Evolutionary conservation across 106 monocot species (phyloP).

Genomic region (Acorus calamus): DNA sequence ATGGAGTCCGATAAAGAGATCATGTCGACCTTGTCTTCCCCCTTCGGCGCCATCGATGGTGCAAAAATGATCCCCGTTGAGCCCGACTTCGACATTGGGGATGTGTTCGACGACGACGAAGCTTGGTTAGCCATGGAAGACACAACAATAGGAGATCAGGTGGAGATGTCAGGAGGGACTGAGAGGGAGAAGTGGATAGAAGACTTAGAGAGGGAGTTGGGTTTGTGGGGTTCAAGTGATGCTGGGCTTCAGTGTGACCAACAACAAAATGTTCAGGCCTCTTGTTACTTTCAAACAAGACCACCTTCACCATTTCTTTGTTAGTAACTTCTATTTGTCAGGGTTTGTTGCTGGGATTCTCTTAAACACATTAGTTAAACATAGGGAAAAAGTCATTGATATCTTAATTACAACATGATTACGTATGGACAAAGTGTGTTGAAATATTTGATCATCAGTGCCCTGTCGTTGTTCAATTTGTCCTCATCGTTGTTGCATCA

Average conservation of each 20-base stretch:
- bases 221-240: conserved; percentile 17
- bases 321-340: no score
- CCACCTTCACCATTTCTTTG: not conserved
- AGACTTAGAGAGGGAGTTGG: conserved; percentile 56
- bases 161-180: not conserved
- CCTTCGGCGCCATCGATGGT: no score
- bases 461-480: no score
- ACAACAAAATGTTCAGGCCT: conserved; percentile 4
- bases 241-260: not conserved
- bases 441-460: no score
- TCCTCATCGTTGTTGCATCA: no score
- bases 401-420: no score
- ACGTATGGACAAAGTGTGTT: no score
- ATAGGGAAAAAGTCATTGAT: no score
- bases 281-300: conserved; percentile 9
- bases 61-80: conserved; percentile 8
- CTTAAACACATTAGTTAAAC: no score
- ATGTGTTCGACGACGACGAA: conserved; percentile 8
- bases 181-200: conserved; percentile 27
- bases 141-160: conserved; percentile 1
- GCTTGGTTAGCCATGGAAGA: not conserved
- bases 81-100: conserved; percentile 25
- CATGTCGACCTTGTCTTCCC: no score
- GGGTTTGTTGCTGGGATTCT: no score
- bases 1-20: conserved; percentile 10